phyloP scores from a whole-genome alignment of 140 eudicot genomes.

The Bidens hawaiensis region DNA sequence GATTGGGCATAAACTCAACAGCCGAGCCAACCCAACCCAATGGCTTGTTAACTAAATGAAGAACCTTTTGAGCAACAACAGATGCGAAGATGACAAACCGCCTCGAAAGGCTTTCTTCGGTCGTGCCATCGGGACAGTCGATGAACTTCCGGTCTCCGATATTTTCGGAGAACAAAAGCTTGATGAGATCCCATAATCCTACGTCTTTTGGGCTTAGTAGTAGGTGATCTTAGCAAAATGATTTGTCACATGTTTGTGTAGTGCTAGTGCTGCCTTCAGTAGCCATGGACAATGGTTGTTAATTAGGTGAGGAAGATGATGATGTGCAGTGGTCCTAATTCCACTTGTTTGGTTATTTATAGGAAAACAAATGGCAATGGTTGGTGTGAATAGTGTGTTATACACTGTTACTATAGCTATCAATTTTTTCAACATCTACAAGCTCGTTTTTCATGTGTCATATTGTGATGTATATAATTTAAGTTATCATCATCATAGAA shows the following conservation, averaged over 20 bases:
- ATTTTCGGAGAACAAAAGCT: conserved; percentile 37
- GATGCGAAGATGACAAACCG: conserved; percentile 48
- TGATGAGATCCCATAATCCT: conserved; percentile 24
- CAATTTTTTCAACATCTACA: too few species aligned
- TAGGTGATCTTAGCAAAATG: conserved; percentile 39
- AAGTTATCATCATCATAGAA: too few species aligned
- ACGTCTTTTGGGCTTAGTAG: conserved; percentile 47
- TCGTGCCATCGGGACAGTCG: conserved; percentile 29
- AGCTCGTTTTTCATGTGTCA: too few species aligned
- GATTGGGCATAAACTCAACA: conserved; percentile 40
- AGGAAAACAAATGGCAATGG: not conserved
- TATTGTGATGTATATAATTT: too few species aligned
- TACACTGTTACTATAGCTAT: too few species aligned
- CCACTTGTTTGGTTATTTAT: not conserved
- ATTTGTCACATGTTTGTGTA: conserved; percentile 30
- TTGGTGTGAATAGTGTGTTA: not conserved
- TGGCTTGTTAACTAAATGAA: conserved; percentile 28
- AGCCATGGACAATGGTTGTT: not conserved
- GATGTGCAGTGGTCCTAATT: conserved; percentile 1
- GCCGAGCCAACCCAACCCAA: conserved; percentile 28
- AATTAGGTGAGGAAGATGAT: conserved; percentile 3
- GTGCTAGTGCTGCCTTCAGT: not conserved
- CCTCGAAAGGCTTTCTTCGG: conserved; percentile 15
- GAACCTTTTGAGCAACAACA: conserved; percentile 35
- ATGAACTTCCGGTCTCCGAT: conserved; percentile 34